phyloP scores from a whole-genome alignment of 805 yeast genomes.

The Candida hungchunana region DNA sequence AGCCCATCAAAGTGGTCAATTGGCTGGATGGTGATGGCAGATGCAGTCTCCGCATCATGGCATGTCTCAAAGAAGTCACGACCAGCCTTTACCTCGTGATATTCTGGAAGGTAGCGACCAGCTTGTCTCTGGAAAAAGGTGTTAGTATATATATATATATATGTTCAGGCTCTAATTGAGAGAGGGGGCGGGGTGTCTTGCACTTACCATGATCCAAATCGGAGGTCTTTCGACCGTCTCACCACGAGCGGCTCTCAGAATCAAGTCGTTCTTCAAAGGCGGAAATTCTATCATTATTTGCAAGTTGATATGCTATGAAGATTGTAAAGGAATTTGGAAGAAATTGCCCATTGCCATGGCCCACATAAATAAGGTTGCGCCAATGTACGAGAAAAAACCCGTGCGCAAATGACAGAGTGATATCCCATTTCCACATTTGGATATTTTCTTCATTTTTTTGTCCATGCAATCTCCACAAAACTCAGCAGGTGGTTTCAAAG shows the following conservation, averaged over 20 bases:
- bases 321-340: too few relatives aligned
- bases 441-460: too few relatives aligned
- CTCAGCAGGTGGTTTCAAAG: too few relatives aligned
- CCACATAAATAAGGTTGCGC: too few relatives aligned
- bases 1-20: constrained; percentile 83
- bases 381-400: too few relatives aligned
- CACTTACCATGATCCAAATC: constrained; percentile 79
- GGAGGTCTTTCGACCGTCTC: constrained; percentile 96
- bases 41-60: constrained; percentile 88
- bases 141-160: constrained; percentile 9
- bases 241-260: constrained; percentile 86
- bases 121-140: constrained; percentile 67
- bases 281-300: constrained; percentile 50
- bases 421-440: too few relatives aligned
- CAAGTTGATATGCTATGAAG: neutral
- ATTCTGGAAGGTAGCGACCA: constrained; percentile 89
- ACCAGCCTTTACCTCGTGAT: constrained; percentile 80
- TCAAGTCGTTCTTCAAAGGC: constrained; percentile 80
- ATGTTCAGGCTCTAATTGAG: too few relatives aligned
- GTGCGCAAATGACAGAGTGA: too few relatives aligned
- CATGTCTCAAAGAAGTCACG: constrained; percentile 95
- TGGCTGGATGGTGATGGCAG: constrained; percentile 94
- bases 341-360: too few relatives aligned
- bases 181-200: neutral
- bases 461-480: too few relatives aligned